Percentiles rank a stretch among this genome's conserved stretches.
Conservation (phyloP, 371 early-diverging fungal species). For the Syncephalastrum monosporum region DNA sequence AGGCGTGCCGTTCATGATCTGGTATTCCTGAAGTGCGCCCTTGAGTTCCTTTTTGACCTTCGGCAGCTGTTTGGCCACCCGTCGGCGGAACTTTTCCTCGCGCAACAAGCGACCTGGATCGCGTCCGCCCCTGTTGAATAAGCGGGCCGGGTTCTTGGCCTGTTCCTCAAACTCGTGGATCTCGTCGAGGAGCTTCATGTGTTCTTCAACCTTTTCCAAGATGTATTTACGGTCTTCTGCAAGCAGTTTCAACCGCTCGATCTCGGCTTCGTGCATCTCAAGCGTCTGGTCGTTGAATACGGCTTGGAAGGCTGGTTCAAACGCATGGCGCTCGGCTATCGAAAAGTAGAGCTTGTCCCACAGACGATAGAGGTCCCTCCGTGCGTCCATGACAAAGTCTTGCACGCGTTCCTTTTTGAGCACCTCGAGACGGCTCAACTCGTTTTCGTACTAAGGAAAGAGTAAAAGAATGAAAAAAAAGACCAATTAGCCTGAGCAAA, state of each 20-base stretch:
- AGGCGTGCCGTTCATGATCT: slow-evolving; percentile 26
- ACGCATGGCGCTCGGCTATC: slow-evolving; percentile 25
- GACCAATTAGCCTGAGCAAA: not conserved
- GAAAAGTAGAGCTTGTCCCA: slow-evolving; percentile 47
- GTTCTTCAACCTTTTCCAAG: slow-evolving; percentile 37
- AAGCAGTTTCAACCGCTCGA: slow-evolving; percentile 28
- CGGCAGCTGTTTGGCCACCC: slow-evolving; percentile 42
- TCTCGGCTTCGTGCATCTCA: slow-evolving; percentile 38
- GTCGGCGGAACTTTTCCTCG: slow-evolving; percentile 48
- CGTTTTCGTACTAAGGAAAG: slow-evolving; percentile 27
- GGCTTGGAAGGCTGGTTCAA: slow-evolving; percentile 27
- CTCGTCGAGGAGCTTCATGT: slow-evolving; percentile 41
- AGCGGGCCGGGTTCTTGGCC: slow-evolving; percentile 43
- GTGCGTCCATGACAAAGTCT: slow-evolving; percentile 36
- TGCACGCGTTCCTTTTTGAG: slow-evolving; percentile 40
- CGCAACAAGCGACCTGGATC: slow-evolving; percentile 48
- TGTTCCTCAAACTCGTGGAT: slow-evolving; percentile 39
- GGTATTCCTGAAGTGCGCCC: slow-evolving; percentile 36
- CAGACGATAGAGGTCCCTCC: slow-evolving; percentile 29
- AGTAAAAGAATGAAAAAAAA: not conserved
- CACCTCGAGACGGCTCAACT: slow-evolving; percentile 20
- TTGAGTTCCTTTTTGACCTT: slow-evolving; percentile 38
- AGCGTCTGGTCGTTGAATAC: slow-evolving; percentile 21
- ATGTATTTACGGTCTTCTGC: slow-evolving; percentile 40
- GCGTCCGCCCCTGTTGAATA: slow-evolving; percentile 45